Percentiles rank a stretch among this genome's conserved stretches.
phyloP scores from a whole-genome alignment of 2,329 filamentous ascomycete species.

The Penicillium sp. region DNA sequence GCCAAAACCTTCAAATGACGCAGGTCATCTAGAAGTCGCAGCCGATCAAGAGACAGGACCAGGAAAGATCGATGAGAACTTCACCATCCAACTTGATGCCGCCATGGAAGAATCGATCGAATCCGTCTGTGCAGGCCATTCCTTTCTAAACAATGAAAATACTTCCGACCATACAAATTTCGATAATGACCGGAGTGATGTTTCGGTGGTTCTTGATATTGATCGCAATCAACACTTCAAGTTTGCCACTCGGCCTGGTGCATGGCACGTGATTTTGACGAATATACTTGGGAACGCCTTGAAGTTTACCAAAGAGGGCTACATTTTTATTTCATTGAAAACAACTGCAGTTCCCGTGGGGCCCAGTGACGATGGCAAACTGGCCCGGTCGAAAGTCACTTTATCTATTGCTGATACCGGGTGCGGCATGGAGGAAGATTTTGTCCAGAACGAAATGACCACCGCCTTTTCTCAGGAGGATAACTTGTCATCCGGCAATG shows the following conservation, averaged over 20 bases:
- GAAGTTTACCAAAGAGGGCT: slow-evolving; percentile 16
- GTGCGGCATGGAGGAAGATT: slow-evolving; percentile 29
- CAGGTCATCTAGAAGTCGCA: no score
- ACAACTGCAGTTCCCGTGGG: not conserved
- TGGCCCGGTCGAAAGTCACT: slow-evolving; percentile 13
- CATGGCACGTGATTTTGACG: slow-evolving; percentile 16
- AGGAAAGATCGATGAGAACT: not conserved
- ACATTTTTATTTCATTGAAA: slow-evolving; percentile 11
- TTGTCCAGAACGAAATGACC: slow-evolving; percentile 43
- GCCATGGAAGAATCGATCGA: slow-evolving; percentile 15
- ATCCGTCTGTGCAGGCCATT: slow-evolving; percentile 16
- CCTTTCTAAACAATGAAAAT: not conserved
- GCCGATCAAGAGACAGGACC: not conserved
- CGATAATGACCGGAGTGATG: not conserved
- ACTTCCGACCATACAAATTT: not conserved
- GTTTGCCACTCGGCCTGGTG: slow-evolving; percentile 11
- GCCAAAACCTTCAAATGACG: not conserved
- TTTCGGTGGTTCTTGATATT: slow-evolving; percentile 16
- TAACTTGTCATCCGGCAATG: slow-evolving; percentile 56
- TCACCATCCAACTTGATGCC: slow-evolving; percentile 13
- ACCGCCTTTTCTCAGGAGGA: slow-evolving; percentile 64
- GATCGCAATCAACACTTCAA: slow-evolving; percentile 10
- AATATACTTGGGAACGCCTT: slow-evolving; percentile 20
- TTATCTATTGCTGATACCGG: slow-evolving; percentile 33
- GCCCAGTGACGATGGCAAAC: no score